A percentile compares a stretch with the other conserved stretches of the same genome.
Evolutionary conservation across 306 rosid genomes (phyloP).

Genomic region (Medicago ruthenica): DNA sequence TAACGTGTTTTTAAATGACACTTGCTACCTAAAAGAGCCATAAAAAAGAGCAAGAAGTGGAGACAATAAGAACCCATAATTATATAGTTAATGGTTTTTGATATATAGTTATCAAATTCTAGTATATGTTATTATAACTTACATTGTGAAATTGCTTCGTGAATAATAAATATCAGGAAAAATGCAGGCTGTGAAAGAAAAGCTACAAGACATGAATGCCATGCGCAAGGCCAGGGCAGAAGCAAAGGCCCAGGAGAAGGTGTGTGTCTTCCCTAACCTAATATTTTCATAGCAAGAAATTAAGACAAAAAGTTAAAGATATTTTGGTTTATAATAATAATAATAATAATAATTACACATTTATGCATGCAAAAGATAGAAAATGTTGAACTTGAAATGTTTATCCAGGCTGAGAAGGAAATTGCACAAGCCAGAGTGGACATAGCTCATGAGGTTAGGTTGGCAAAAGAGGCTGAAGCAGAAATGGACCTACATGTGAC

Average conservation of each 20-base stretch:
- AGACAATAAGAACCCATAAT: constrained; percentile 21
- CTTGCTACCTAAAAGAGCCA: constrained; percentile 27
- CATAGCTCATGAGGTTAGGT: constrained; percentile 72
- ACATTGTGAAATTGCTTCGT: background rate
- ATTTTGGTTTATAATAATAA: no score
- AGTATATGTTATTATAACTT: background rate
- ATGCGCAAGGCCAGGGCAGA: constrained; percentile 69
- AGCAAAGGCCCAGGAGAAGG: constrained; percentile 77
- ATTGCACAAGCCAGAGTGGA: constrained; percentile 65
- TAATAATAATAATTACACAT: background rate
- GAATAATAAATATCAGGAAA: background rate
- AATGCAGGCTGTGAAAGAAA: constrained; percentile 85
- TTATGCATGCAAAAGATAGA: background rate
- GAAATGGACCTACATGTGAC: constrained; percentile 62
- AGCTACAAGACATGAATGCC: constrained; percentile 55
- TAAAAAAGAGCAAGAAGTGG: constrained; percentile 31
- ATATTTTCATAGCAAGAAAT: no score
- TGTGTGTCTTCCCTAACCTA: no score
- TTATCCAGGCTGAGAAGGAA: constrained; percentile 65
- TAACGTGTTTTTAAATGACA: constrained; percentile 14
- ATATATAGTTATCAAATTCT: background rate
- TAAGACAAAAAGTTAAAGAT: no score
- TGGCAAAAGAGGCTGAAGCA: constrained; percentile 86
- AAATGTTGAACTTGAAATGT: background rate
- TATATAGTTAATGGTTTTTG: background rate